Evolutionary conservation across 495 filamentous ascomycete genomes (phyloP).

Genomic region (Xylaria sp.): DNA sequence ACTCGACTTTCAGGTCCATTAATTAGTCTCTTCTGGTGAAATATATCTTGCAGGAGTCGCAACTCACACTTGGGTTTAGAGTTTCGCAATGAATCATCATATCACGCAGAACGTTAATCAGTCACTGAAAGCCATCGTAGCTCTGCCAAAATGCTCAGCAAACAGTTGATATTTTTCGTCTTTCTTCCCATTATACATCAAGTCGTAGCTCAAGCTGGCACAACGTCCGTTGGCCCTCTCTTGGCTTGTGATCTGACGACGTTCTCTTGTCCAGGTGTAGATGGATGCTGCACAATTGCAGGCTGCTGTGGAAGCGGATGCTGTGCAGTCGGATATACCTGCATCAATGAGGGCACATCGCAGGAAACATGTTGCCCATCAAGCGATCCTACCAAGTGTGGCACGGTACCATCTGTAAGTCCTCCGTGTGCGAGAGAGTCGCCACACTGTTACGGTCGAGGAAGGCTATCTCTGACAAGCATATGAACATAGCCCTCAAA

Average conservation of each 20-base stretch:
- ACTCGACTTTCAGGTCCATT: background rate
- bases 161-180: background rate
- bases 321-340: constrained; percentile 5
- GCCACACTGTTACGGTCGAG: background rate
- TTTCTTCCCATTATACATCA: background rate
- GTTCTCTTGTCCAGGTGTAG: constrained; percentile 5
- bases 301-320: constrained; percentile 17
- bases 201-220: background rate
- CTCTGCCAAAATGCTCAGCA: background rate
- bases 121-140: background rate
- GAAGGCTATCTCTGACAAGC: constrained; percentile 2
- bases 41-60: background rate
- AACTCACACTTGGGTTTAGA: background rate
- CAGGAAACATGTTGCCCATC: constrained; percentile 5
- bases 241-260: background rate
- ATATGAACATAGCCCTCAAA: background rate
- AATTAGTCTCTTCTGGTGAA: background rate
- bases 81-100: background rate
- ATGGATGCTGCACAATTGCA: constrained; percentile 8
- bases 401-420: constrained; percentile 8
- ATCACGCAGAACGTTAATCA: background rate
- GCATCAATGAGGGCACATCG: constrained; percentile 18
- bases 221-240: constrained; percentile 10
- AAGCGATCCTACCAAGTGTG: constrained; percentile 14
- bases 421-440: no score